Evolutionary conservation across 2,329 filamentous ascomycete species (phyloP).

Genomic region (Fusarium globosum): DNA sequence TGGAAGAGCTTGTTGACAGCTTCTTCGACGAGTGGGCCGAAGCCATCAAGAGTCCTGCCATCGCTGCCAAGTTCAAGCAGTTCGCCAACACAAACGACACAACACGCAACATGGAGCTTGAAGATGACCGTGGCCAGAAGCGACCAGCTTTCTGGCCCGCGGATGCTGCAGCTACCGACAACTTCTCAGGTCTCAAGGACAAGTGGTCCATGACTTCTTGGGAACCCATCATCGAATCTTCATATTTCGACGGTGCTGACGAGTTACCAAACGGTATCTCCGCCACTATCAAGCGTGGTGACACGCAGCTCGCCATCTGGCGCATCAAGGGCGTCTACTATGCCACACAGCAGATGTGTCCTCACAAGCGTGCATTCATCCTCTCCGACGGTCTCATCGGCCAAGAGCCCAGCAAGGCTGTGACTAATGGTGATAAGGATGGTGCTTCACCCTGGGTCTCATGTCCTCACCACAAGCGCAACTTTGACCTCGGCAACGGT

Average conservation of each 20-base stretch:
- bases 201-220: slow-evolving; percentile 74
- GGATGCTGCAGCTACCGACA: slow-evolving; percentile 70
- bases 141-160: slow-evolving; percentile 83
- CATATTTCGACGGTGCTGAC: slow-evolving; percentile 73
- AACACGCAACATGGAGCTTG: slow-evolving; percentile 74
- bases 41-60: slow-evolving; percentile 75
- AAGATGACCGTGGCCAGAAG: slow-evolving; percentile 77
- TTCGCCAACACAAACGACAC: slow-evolving; percentile 86
- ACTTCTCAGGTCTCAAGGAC: slow-evolving; percentile 74
- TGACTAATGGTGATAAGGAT: slow-evolving; percentile 40
- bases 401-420: slow-evolving; percentile 58
- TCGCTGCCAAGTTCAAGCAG: slow-evolving; percentile 78
- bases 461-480: slow-evolving; percentile 90
- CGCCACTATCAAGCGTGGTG: slow-evolving; percentile 83
- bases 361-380: slow-evolving; percentile 91
- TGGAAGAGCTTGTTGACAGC: slow-evolving; percentile 83
- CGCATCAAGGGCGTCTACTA: slow-evolving; percentile 84
- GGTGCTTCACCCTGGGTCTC: slow-evolving; percentile 76
- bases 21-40: slow-evolving; percentile 96
- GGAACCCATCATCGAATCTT: slow-evolving; percentile 81
- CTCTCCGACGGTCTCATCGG: slow-evolving; percentile 87
- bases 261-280: slow-evolving; percentile 77
- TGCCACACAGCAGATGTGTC: slow-evolving; percentile 93
- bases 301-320: slow-evolving; percentile 90
- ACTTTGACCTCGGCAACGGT: slow-evolving; percentile 81